Base-by-base conservation (phyloP, 75 land plant genomes). In the Pseudotsuga menziesii region DNA sequence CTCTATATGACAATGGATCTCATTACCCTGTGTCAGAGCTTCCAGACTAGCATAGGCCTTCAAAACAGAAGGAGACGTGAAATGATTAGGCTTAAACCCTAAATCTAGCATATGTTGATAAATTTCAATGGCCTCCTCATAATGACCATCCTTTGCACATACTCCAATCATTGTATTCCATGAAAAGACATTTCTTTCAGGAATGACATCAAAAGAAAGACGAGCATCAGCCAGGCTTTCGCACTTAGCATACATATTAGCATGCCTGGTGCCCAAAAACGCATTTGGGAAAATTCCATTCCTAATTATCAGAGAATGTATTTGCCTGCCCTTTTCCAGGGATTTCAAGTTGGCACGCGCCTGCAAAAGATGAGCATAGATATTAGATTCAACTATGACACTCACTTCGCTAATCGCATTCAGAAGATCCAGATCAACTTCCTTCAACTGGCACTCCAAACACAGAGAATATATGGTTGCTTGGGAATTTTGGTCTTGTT, bases 161-260 rank as follows among this genome's bases (percentile, higher is more conserved):
- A 81, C 88, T 3, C 90, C 87, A 39, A 92, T 77, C 44, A 92
- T 80, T 11, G 89, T 89, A 76, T 87, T 89, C 89, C 89, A 91
- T 1, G 91, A 70, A 61, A 85, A 91, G 2, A 82, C 70, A 57
- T 82, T 83, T 80, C 85, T 83, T 9, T 82, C 62, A 76, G 76
- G 70, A 83, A 89, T 84, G 77, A 35, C 70, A 63, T 83, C 86
- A 61, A 91, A 91, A 78, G 81, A 13, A 3, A 61, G 75, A 63
- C 85, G 67, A 0, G 94, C 94, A 64, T 72, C 69, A 44, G 5
- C 3, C 44, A 91, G 58, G 16, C 72, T 77, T 1, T 82, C 88
- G 70, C 89, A 87, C 48, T 83, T 85, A 3, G 82, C 86, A 74
- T 83, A 89, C 86, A 82, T 80, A 52, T 82, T 78, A 56, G 84